Conservation (phyloP, 768 basidiomycete genomes). For the Leccinum longicurvipes region DNA sequence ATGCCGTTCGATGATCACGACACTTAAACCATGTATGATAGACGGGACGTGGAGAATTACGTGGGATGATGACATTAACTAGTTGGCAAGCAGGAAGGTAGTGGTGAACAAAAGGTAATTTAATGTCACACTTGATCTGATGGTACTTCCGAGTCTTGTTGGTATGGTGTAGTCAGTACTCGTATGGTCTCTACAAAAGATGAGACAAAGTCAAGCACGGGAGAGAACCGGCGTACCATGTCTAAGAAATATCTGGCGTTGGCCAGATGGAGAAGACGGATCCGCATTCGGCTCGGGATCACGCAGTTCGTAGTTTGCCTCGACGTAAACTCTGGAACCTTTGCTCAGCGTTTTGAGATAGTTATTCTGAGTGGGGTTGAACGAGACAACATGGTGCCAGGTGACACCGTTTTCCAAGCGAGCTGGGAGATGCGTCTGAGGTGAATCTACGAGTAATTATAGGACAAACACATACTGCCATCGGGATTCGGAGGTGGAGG, state of each 20-base stretch:
- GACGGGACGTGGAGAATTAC: not conserved
- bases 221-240: conserved; percentile 52
- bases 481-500: conserved; percentile 56
- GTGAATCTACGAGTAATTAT: not conserved
- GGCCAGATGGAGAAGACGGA: conserved; percentile 61
- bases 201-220: not conserved
- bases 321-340: conserved; percentile 76
- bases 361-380: conserved; percentile 56
- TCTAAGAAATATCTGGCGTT: conserved; percentile 78
- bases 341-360: conserved; percentile 65
- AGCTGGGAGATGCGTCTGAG: conserved; percentile 36
- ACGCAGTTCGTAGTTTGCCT: conserved; percentile 72
- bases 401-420: conserved; percentile 52
- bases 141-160: conserved; percentile 18
- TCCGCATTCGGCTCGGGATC: conserved; percentile 69
- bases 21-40: conserved; percentile 26
- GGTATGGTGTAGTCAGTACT: conserved; percentile 39
- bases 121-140: conserved; percentile 20
- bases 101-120: not conserved
- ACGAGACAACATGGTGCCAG: conserved; percentile 78
- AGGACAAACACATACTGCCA: conserved; percentile 47
- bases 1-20: conserved; percentile 42
- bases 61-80: not conserved
- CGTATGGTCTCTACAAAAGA: conserved; percentile 49
- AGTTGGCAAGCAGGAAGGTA: not conserved